Evolutionary conservation across 2,329 filamentous ascomycete genomes (phyloP).

Genomic region (Xylariaceae sp.): DNA sequence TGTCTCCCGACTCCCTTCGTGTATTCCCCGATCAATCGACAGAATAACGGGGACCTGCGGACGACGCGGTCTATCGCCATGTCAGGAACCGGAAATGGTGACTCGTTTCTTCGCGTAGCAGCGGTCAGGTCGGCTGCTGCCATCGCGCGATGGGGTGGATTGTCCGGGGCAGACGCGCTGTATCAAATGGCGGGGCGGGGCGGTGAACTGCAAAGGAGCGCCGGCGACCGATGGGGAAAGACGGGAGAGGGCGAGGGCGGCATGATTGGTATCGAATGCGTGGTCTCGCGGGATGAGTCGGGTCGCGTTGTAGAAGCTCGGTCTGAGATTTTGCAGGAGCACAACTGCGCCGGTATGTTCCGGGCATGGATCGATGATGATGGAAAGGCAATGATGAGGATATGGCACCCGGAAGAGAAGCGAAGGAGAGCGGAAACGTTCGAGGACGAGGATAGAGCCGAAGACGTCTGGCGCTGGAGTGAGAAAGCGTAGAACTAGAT

Average conservation of each 20-base stretch:
- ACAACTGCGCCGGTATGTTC: constrained; percentile 88
- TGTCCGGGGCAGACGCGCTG: constrained; percentile 60
- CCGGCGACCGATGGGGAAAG: constrained; percentile 70
- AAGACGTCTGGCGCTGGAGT: constrained; percentile 9
- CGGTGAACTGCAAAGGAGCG: constrained; percentile 75
- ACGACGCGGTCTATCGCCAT: constrained; percentile 57
- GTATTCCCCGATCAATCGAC: constrained; percentile 39
- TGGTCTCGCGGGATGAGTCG: constrained; percentile 47
- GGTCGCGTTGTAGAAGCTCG: constrained; percentile 46
- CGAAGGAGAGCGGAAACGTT: background rate
- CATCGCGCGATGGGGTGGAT: constrained; percentile 65
- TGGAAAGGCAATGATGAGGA: constrained; percentile 58
- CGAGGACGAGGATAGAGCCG: constrained; percentile 5
- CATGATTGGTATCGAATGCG: constrained; percentile 78
- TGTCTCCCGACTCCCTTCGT: constrained; percentile 58
- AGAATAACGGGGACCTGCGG: constrained; percentile 12
- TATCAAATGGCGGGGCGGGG: constrained; percentile 67
- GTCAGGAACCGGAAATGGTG: constrained; percentile 85
- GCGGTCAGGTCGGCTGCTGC: constrained; percentile 74
- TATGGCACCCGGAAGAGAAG: constrained; percentile 53
- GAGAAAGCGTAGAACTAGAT: constrained; percentile 14
- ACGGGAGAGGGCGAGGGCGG: constrained; percentile 83
- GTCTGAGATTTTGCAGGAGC: constrained; percentile 69
- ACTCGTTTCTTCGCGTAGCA: constrained; percentile 76
- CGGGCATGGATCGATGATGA: constrained; percentile 72